Conservation (phyloP, 192 early-diverging fungal species). For the Coemansia sp. region DNA sequence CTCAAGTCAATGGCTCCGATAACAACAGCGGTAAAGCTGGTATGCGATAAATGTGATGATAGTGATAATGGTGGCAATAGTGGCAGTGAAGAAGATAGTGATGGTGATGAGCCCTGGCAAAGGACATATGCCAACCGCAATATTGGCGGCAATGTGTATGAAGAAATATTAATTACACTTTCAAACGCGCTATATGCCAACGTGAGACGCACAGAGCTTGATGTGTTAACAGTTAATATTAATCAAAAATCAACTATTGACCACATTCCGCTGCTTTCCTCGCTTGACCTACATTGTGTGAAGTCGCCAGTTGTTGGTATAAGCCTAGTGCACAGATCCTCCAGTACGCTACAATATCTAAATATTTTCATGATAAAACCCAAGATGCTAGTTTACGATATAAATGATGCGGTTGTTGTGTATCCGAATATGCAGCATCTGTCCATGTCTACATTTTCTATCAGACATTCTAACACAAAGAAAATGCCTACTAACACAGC, state of each 20-base stretch:
- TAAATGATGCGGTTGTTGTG: neutral
- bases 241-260: neutral
- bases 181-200: no score
- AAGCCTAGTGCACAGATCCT: neutral
- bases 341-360: neutral
- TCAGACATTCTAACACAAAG: neutral
- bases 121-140: no score
- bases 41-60: no score
- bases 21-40: no score
- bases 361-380: neutral
- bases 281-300: no score
- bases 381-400: neutral
- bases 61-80: no score
- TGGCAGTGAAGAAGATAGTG: no score
- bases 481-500: neutral
- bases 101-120: no score
- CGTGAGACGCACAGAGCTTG: neutral
- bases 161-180: no score
- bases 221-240: neutral
- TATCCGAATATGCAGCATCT: constrained; percentile 5
- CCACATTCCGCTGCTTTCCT: no score
- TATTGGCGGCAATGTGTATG: no score
- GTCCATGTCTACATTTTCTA: neutral
- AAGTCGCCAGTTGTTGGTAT: neutral
- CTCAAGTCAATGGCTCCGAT: no score